Percentiles rank a stretch among this genome's conserved stretches.
Conservation (phyloP, 1,284 basidiomycete species). For the Puccinia triticina region DNA sequence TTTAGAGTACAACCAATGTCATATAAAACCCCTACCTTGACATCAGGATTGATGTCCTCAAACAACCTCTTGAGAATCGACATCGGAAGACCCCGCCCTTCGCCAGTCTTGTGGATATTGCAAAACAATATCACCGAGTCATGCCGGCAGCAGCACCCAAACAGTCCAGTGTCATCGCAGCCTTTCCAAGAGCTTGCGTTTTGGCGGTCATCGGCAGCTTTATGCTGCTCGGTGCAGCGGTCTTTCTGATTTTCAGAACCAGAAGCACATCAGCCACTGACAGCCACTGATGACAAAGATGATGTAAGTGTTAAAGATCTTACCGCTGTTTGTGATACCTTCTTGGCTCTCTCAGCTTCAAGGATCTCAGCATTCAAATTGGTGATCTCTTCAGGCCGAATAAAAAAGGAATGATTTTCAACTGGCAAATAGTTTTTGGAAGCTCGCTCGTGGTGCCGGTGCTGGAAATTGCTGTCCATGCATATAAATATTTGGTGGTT, state of each 20-base stretch:
- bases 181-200: slow-evolving; percentile 16
- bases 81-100: background rate
- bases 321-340: background rate
- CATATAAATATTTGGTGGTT: background rate
- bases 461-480: background rate
- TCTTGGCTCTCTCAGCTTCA: background rate
- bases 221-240: background rate
- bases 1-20: slow-evolving; percentile 10
- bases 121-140: background rate
- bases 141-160: background rate
- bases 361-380: background rate
- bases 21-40: background rate
- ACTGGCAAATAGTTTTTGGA: background rate
- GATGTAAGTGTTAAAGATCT: too few species aligned
- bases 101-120: slow-evolving; percentile 15
- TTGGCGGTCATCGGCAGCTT: too few species aligned
- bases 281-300: background rate
- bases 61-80: background rate
- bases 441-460: background rate
- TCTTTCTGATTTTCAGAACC: background rate
- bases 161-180: slow-evolving; percentile 8
- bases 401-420: background rate
- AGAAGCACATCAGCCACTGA: too few species aligned
- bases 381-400: background rate
- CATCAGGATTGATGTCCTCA: background rate